Base-by-base conservation (phyloP, 331 rosid genomes). In the Acacia pycnantha region DNA sequence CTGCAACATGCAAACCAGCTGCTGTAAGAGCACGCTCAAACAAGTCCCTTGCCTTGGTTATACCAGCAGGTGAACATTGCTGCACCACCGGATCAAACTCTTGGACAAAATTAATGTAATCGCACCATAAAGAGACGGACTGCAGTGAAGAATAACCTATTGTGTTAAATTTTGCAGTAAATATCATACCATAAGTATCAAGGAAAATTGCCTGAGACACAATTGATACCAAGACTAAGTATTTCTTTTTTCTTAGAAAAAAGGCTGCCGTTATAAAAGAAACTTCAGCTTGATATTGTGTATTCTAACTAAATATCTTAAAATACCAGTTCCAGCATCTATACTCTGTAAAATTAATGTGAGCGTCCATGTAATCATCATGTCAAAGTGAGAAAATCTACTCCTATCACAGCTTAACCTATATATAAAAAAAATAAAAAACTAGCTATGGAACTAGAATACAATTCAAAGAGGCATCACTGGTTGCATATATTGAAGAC, bases 1-100 rank as follows among this genome's bases (percentile, higher is more conserved):
- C 88, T 2, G 91, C 54, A 80, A 96, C 85, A 88, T 93, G 98
- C 94, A 96, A 84, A 79, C 99, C 98, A 70, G 87, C 89, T 19
- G 98, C 97, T 33, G 97, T 89, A 82, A 96, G 94, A 61, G 98
- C 97, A 58, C 81, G 87, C 80, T 96, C 98, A 85, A 88, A 96
- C 29, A 93, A 86, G 81, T 89, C 98, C 84, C 97, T 90, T 62
- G 89, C 90, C 89, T 87, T 94, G 6, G 88, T 86, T 82, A 94
- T 74, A 35, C 97, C 98, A 82, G 87, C 74, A 66, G 88, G 86
- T 24, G 89, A 88, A 89, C 83, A 82, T 70, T 91, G 88, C 51
- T 44, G 76, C 50, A 90, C 89, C 50, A 77, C 61, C 24, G 92
- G 90, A 78, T 96, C 97, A 77, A 87, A 79, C 72, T 92, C 94